phyloP scores from a whole-genome alignment of 2,329 filamentous ascomycete genomes.

The Colletotrichum agaves region DNA sequence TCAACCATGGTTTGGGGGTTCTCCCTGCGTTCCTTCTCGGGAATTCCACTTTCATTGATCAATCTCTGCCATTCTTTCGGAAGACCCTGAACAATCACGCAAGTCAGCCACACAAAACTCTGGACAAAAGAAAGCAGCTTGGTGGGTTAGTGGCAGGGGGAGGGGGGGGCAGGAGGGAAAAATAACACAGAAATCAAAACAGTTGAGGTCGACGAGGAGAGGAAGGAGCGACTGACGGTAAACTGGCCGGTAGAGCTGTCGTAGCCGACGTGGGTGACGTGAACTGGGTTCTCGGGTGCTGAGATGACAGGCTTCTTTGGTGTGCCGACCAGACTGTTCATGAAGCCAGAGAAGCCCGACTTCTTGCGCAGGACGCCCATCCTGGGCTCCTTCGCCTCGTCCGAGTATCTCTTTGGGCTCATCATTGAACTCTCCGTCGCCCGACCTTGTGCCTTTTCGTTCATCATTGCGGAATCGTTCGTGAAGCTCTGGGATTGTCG shows the following conservation, averaged over 20 bases:
- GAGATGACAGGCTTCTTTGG: conserved; percentile 94
- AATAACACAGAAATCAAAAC: conserved; percentile 10
- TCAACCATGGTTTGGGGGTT: conserved; percentile 96
- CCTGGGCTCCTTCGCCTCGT: conserved; percentile 76
- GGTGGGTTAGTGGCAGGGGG: too few species aligned
- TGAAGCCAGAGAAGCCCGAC: conserved; percentile 86
- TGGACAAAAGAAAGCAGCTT: background rate
- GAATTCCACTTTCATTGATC: conserved; percentile 94
- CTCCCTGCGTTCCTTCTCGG: conserved; percentile 93
- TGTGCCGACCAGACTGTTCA: conserved; percentile 85
- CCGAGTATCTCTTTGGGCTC: conserved; percentile 79
- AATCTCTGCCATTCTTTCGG: conserved; percentile 98
- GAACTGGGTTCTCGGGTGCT: conserved; percentile 96
- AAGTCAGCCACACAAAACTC: conserved; percentile 36
- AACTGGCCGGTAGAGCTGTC: conserved; percentile 97
- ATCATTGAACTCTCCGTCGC: conserved; percentile 57
- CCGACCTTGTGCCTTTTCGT: conserved; percentile 53
- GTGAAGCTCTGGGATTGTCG: conserved; percentile 75
- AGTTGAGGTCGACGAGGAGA: conserved; percentile 15
- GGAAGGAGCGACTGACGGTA: conserved; percentile 72
- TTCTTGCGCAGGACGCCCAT: conserved; percentile 78
- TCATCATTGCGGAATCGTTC: conserved; percentile 61
- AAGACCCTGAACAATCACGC: conserved; percentile 71
- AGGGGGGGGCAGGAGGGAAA: too few species aligned
- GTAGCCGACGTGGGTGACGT: conserved; percentile 97